Percentiles rank a stretch among this genome's conserved stretches.
Evolutionary conservation across 257 asterid species (phyloP).

Genomic region (Nicotiana noctiflora): DNA sequence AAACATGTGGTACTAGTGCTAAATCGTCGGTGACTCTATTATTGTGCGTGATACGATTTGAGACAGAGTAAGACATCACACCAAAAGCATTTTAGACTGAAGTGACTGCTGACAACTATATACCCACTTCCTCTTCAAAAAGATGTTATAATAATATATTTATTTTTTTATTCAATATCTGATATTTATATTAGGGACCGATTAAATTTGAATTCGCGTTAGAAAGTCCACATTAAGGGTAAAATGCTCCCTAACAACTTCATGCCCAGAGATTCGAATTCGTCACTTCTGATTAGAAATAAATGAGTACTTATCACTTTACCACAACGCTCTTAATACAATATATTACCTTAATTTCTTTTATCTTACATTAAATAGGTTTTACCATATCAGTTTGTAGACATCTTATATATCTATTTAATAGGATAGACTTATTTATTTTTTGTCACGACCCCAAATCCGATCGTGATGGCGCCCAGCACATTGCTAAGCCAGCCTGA

Average conservation of each 20-base stretch:
- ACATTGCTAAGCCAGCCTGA: too few species aligned
- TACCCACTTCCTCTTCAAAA: neutral
- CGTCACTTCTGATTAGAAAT: rapidly evolving
- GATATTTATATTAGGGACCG: neutral
- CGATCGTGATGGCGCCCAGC: too few species aligned
- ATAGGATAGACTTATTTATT: too few species aligned
- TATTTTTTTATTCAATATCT: neutral
- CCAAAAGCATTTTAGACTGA: neutral
- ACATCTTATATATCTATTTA: too few species aligned
- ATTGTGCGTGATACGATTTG: neutral
- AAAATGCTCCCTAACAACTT: neutral
- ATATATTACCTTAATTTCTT: too few species aligned
- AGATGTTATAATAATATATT: too few species aligned
- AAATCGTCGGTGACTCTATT: neutral
- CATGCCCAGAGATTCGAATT: rapidly evolving
- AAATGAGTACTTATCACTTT: rapidly evolving
- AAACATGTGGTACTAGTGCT: conserved; percentile 4
- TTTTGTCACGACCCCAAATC: too few species aligned
- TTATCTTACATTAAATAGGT: too few species aligned
- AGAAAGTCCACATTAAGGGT: too few species aligned
- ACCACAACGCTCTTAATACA: too few species aligned
- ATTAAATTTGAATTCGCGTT: too few species aligned
- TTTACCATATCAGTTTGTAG: too few species aligned
- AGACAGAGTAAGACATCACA: neutral
- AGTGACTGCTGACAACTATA: neutral